These are phyloP conservation scores for Ogataea populi-albae DNA, from an alignment of 805 yeast species.

Conservation along the genomic window DNA sequence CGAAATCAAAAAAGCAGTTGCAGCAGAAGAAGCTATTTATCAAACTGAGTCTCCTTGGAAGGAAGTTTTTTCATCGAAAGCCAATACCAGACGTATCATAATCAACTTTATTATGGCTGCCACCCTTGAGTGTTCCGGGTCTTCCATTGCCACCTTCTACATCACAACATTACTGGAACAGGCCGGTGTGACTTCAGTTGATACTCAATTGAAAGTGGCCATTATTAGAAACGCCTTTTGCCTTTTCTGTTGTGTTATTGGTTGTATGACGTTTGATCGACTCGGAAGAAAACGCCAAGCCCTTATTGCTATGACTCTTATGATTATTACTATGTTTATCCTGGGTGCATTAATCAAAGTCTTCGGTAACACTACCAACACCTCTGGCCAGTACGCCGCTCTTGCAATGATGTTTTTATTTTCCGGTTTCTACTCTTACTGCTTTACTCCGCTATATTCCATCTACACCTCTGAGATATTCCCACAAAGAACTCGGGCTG, in stretches of 20 bases:
- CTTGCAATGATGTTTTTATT: conserved; percentile 49
- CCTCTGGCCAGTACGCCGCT: conserved; percentile 29
- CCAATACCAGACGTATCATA: conserved; percentile 25
- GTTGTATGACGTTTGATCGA: conserved; percentile 17
- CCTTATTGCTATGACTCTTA: conserved; percentile 12
- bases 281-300: conserved; percentile 20
- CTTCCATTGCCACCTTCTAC: conserved; percentile 47
- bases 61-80: conserved; percentile 36
- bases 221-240: conserved; percentile 17
- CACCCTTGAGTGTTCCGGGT: conserved; percentile 41
- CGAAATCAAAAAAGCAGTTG: conserved; percentile 26
- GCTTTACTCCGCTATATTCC: conserved; percentile 45
- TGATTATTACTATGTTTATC: conserved; percentile 17
- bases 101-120: conserved; percentile 19
- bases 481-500: conserved; percentile 26
- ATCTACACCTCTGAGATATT: conserved; percentile 44
- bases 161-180: conserved; percentile 32
- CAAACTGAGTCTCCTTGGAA: conserved; percentile 27
- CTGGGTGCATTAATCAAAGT: conserved; percentile 20
- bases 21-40: conserved; percentile 12
- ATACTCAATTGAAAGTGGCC: conserved; percentile 23
- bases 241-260: conserved; percentile 17
- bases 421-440: conserved; percentile 41
- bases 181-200: conserved; percentile 19
- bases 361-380: conserved; percentile 10